Base-by-base conservation (phyloP, 257 asterid species). In the Solanum tacnaense region DNA sequence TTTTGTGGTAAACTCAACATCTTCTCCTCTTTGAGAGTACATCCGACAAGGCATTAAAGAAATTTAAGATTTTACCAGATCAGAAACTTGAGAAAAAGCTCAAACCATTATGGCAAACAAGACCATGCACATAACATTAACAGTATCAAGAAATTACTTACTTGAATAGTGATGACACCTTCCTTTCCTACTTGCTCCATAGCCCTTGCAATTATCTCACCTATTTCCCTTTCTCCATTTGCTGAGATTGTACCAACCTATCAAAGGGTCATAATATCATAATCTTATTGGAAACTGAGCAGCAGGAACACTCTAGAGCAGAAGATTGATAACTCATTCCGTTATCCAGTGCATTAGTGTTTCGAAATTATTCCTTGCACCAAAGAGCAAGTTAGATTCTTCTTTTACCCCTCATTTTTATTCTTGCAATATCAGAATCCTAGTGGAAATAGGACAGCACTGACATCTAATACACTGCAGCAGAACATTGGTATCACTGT, bases 161-260 rank as follows among this genome's bases (percentile, higher is more conserved):
- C 95, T 89, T 90, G 91, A 87, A 94, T 89, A 29, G 96, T 94
- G 88, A 94, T 94, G n/a, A 92, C 96, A 67, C 96, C 95, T 84
- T 93, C 96, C 85, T 94, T 94, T 73, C 96, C 96, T 35, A 92
- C 96, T 89, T 87, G 93, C 89, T 92, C 94, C 96, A 94, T 94
- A 27, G 96, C 95, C 90, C 92, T 92, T 15, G 96, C 96, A 88
- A 94, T 92, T 52, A 94, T 91, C 91, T 92, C 96, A 13, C 95
- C 96, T 73, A 92, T 92, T 70, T 94, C 95, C 71, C 92, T 89
- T 23, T 94, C 95, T 85, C 95, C 96, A 86, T 94, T 94, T 27
- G 95, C 92, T 2, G 95, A 92, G 62, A 94, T 94, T 16, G 95
- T 92, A 27, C 95, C 94, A 83, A 93, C 95, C 95, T 92, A 88